Conservation (phyloP, 2,329 filamentous ascomycete genomes). For the Fusarium subtropicale region DNA sequence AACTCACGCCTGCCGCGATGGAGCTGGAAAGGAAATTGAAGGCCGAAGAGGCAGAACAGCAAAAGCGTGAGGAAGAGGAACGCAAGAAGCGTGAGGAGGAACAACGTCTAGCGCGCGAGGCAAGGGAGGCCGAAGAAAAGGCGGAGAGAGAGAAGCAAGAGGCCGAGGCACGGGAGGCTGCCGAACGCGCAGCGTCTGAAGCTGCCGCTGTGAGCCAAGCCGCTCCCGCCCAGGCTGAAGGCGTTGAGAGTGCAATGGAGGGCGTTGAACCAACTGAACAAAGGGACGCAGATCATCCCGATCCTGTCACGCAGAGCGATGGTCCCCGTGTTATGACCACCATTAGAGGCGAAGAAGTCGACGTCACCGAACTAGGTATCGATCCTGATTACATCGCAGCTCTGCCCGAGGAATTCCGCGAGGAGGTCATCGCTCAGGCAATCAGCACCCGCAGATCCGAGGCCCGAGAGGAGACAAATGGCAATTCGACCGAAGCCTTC, state of each 20-base stretch:
- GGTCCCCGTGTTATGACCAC: constrained; percentile 77
- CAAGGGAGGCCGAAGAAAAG: constrained; percentile 77
- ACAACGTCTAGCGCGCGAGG: constrained; percentile 74
- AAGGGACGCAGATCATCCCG: constrained; percentile 48
- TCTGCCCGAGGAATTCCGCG: constrained; percentile 95
- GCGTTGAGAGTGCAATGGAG: constrained; percentile 72
- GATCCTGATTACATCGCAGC: constrained; percentile 94
- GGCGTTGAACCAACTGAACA: constrained; percentile 72
- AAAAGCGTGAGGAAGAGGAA: constrained; percentile 66
- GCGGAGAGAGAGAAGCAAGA: constrained; percentile 75
- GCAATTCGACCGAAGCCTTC: constrained; percentile 85
- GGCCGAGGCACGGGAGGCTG: constrained; percentile 74
- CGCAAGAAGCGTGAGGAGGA: constrained; percentile 72
- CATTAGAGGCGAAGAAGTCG: constrained; percentile 86
- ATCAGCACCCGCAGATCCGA: constrained; percentile 85
- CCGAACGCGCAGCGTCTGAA: constrained; percentile 67
- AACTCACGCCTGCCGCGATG: constrained; percentile 85
- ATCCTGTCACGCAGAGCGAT: constrained; percentile 45
- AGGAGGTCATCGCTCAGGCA: constrained; percentile 94
- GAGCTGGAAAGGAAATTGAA: constrained; percentile 80
- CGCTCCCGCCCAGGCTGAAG: constrained; percentile 14
- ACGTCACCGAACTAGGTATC: constrained; percentile 94
- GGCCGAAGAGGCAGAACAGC: constrained; percentile 65
- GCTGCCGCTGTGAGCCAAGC: constrained; percentile 57
- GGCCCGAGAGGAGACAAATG: constrained; percentile 74